These are phyloP conservation scores for Persicaria tinctoria DNA, from an alignment of 148 eudicot genomes.

Conservation along the genomic window DNA sequence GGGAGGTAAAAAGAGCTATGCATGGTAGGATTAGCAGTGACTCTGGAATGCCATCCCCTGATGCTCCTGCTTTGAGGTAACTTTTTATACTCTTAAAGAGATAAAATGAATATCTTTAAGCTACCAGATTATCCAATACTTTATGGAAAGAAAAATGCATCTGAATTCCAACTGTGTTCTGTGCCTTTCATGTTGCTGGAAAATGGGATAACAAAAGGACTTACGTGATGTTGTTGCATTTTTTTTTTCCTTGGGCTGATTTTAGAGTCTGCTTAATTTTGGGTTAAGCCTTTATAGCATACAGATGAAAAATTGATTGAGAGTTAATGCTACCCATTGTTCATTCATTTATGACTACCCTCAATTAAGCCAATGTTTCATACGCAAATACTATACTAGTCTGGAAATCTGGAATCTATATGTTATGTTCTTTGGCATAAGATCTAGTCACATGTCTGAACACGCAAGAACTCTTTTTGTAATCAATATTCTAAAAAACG, in stretches of 20 bases:
- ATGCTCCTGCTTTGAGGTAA: conserved; percentile 62
- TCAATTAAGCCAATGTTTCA: too few species aligned
- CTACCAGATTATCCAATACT: not conserved
- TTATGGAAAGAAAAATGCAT: not conserved
- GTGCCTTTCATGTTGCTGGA: not conserved
- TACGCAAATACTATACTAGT: too few species aligned
- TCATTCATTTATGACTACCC: too few species aligned
- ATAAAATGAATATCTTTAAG: not conserved
- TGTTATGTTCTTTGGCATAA: too few species aligned
- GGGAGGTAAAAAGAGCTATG: conserved; percentile 61
- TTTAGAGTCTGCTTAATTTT: not conserved
- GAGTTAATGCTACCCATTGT: not conserved
- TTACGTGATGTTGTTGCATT: not conserved
- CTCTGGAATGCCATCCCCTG: conserved; percentile 43
- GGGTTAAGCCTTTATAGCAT: not conserved
- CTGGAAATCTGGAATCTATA: too few species aligned
- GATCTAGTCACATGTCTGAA: too few species aligned
- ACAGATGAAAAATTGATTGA: not conserved
- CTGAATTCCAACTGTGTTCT: not conserved
- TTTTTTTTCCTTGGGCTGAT: not conserved
- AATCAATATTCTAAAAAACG: too few species aligned
- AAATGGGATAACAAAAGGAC: not conserved
- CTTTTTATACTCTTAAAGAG: not conserved
- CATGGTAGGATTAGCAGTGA: conserved; percentile 57
- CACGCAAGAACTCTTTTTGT: too few species aligned